Conservation (phyloP, 2,329 filamentous ascomycete genomes). For the Microdochium trichocladiopsis region DNA sequence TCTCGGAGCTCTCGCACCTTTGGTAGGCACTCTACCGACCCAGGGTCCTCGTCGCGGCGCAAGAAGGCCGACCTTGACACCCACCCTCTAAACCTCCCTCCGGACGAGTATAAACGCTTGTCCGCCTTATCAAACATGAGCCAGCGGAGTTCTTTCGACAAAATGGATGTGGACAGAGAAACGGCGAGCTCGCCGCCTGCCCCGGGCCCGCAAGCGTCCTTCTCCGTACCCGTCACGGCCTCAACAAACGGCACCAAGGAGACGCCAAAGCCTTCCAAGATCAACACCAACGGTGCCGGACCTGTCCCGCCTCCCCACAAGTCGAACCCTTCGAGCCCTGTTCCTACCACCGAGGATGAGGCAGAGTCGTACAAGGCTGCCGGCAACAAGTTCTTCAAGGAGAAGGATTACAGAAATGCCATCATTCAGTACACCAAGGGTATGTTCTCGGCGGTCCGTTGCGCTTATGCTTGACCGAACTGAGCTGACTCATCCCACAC, state of each 20-base stretch:
- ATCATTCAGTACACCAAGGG: constrained; percentile 95
- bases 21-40: constrained; percentile 40
- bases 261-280: constrained; percentile 15
- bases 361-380: constrained; percentile 87
- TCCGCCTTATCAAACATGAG: constrained; percentile 60
- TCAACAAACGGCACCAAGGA: constrained; percentile 36
- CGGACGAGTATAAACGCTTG: constrained; percentile 76
- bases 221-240: constrained; percentile 41
- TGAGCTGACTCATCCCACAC: constrained; percentile 9
- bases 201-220: constrained; percentile 38
- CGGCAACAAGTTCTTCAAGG: constrained; percentile 96
- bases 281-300: constrained; percentile 35
- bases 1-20: constrained; percentile 37
- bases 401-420: constrained; percentile 79
- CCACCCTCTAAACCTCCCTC: constrained; percentile 84
- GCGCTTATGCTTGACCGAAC: neutral
- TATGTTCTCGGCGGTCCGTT: constrained; percentile 34
- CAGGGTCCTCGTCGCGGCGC: constrained; percentile 36
- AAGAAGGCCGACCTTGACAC: constrained; percentile 59
- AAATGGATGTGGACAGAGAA: constrained; percentile 72
- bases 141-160: constrained; percentile 44
- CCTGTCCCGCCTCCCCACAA: constrained; percentile 69
- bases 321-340: constrained; percentile 53
- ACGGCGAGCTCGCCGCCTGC: constrained; percentile 42
- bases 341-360: constrained; percentile 55